A percentile compares a stretch with the other conserved stretches of the same genome.
phyloP scores from a whole-genome alignment of 2,329 filamentous ascomycete genomes.

The Pseudogymnoascus sp. region DNA sequence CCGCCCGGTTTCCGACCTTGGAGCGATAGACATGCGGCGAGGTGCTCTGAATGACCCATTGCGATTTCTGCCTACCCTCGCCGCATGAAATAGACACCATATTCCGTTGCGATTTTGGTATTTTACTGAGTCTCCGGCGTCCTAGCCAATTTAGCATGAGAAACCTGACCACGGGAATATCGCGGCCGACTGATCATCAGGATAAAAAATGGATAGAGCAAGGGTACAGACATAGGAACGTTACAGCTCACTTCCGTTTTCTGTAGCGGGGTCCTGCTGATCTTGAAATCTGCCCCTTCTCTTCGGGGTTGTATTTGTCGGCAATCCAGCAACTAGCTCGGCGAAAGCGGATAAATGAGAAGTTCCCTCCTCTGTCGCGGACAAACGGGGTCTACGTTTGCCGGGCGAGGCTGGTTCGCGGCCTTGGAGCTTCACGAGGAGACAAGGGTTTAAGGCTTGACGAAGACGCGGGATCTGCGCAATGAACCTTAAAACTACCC shows the following conservation, averaged over 20 bases:
- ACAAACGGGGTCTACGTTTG: background rate
- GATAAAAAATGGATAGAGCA: background rate
- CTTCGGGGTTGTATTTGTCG: background rate
- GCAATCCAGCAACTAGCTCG: background rate
- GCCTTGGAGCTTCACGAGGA: background rate
- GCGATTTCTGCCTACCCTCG: background rate
- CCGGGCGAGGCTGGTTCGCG: background rate
- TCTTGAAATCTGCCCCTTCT: background rate
- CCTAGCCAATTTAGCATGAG: background rate
- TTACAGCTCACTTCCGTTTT: background rate
- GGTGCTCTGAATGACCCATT: background rate
- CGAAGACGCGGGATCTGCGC: background rate
- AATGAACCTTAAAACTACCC: background rate
- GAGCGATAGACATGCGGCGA: background rate
- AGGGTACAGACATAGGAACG: background rate
- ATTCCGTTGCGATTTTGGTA: background rate
- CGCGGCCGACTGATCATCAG: background rate
- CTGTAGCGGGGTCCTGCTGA: no score
- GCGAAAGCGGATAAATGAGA: background rate
- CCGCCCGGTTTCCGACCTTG: background rate
- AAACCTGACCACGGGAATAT: background rate
- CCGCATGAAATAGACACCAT: background rate
- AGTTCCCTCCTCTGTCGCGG: background rate
- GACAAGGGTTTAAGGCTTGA: background rate
- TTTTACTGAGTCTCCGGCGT: background rate